Evolutionary conservation across 495 filamentous ascomycete species (phyloP).

Genomic region (Bathelium albidoporum): DNA sequence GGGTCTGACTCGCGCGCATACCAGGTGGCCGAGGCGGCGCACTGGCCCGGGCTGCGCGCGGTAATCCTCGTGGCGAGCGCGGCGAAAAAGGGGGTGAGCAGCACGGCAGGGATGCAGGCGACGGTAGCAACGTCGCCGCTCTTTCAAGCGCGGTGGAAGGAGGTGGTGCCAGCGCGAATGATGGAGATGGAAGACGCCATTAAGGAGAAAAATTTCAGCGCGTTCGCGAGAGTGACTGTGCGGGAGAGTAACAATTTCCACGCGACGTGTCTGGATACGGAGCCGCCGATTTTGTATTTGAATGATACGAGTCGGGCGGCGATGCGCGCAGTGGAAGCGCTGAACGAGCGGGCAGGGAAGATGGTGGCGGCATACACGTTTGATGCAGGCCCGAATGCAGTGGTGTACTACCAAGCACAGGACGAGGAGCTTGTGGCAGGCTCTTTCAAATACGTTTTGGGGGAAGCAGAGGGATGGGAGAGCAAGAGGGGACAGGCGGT

Average conservation of each 20-base stretch:
- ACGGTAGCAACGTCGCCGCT: conserved; percentile 80
- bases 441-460: conserved; percentile 49
- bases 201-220: conserved; percentile 60
- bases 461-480: conserved; percentile 37
- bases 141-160: conserved; percentile 59
- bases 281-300: conserved; percentile 95
- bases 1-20: conserved; percentile 77
- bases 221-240: conserved; percentile 89
- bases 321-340: conserved; percentile 74
- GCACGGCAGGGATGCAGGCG: conserved; percentile 90
- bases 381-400: conserved; percentile 92
- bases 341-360: conserved; percentile 66
- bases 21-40: conserved; percentile 69
- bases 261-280: conserved; percentile 85
- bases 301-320: conserved; percentile 84
- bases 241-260: conserved; percentile 95
- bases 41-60: conserved; percentile 94
- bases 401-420: conserved; percentile 84
- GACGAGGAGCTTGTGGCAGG: conserved; percentile 60
- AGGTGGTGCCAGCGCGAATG: conserved; percentile 78
- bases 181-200: conserved; percentile 77
- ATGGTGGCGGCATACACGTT: conserved; percentile 89
- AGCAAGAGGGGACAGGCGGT: conserved; percentile 38
- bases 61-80: conserved; percentile 81
- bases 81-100: conserved; percentile 87